Percentiles rank a stretch among this genome's conserved stretches.
phyloP scores from a whole-genome alignment of 192 early-diverging fungal species.

The Coemansia sp. region DNA sequence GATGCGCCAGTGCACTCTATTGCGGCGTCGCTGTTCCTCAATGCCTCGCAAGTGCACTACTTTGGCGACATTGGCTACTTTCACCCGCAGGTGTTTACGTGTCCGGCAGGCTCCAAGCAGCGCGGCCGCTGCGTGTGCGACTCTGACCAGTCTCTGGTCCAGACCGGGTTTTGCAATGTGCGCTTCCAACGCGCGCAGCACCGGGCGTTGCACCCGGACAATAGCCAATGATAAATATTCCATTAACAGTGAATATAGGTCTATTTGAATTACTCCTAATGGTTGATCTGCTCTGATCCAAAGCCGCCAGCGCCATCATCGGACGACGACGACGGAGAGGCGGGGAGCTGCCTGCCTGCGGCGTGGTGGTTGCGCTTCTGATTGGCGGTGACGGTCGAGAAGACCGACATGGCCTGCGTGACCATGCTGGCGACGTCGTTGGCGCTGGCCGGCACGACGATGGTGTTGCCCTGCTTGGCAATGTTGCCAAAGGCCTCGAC shows the following conservation, averaged over 20 bases:
- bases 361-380: conserved; percentile 23
- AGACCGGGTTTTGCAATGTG: conserved; percentile 20
- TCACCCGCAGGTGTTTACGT: conserved; percentile 44
- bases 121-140: conserved; percentile 52
- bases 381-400: conserved; percentile 31
- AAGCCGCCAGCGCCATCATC: conserved; percentile 35
- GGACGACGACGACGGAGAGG: not conserved
- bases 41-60: conserved; percentile 63
- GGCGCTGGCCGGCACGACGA: conserved; percentile 85
- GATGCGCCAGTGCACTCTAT: conserved; percentile 71
- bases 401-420: conserved; percentile 69
- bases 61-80: conserved; percentile 75
- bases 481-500: conserved; percentile 91
- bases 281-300: conserved; percentile 46
- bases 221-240: too few species aligned
- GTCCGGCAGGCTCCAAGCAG: conserved; percentile 48
- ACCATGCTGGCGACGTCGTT: conserved; percentile 90
- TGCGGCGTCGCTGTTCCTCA: conserved; percentile 61
- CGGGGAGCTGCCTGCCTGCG: not conserved
- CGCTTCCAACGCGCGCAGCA: conserved; percentile 14
- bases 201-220: conserved; percentile 7
- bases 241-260: too few species aligned
- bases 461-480: conserved; percentile 91
- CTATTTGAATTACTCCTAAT: conserved; percentile 5
- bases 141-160: conserved; percentile 17